Base-by-base conservation (phyloP, 306 rosid genomes). In the Lathyrus oleraceus region DNA sequence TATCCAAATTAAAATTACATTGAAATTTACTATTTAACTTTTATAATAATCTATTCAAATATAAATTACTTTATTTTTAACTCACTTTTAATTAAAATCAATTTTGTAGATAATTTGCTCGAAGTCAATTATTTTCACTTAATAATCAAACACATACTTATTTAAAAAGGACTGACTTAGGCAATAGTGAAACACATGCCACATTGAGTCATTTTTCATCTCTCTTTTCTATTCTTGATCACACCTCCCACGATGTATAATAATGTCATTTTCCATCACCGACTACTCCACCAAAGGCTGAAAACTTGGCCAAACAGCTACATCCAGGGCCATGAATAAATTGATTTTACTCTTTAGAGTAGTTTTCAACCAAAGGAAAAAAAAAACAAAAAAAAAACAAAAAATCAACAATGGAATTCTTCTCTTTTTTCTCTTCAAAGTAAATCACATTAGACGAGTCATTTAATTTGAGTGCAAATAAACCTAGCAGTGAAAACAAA, bases 251-350 rank as follows among this genome's bases (percentile, higher is more conserved):
- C 42, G 8, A 1, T 39, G 42, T 58, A 14, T 57, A 27, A 32
- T n/a, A 32, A 8, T 16, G 45, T 60, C 65, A 60, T 32, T 61
- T 35, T 35, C 25, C 45, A 35, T 61, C 6, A 35, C 66, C 43
- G 43, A 59, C 65, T 27, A 59, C 35, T 59, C 15, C 45, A 61
- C 66, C 27, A 35, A 9, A 32, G 44, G 2, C 27, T 8, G 27
- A 5, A 35, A 61, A 4, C 45, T 61, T 59, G 43, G 21, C 66
- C 47, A 61, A 61, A 61, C 66, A 61, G 28, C 66, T 35, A 35
- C 66, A 61, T 10, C 45, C 44, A 61, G 15, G 38, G 27, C 17
- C 27, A 35, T 35, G 15, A 35, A 15, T 14, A 35, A 21, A 15
- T 9, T 35, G 25, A 61, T 32, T 61, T 61, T 15, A 61, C 66